Conservation (phyloP, 306 rosid species). For the Malus sieversii region DNA sequence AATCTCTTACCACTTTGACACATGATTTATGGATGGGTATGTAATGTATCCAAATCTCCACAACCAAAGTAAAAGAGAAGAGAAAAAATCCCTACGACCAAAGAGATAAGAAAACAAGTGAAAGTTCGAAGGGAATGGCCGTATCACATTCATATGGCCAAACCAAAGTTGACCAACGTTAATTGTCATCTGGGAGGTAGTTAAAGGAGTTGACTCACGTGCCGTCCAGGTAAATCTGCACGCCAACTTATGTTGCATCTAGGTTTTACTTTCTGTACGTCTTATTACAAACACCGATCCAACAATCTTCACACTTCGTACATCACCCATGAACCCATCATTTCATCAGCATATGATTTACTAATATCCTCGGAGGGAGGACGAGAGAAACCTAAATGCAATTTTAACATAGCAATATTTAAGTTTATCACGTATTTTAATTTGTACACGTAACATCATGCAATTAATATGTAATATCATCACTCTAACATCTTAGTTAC, state of each 20-base stretch:
- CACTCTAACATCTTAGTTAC: too few species aligned
- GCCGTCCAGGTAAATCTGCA: conserved; percentile 22
- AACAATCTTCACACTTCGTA: background rate
- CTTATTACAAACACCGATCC: background rate
- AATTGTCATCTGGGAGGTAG: background rate
- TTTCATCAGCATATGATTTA: too few species aligned
- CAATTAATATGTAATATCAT: too few species aligned
- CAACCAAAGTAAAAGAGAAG: background rate
- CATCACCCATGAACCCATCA: too few species aligned
- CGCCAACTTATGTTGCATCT: conserved; percentile 8
- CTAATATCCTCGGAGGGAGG: accelerated
- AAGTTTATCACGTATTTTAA: too few species aligned
- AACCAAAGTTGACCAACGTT: conserved; percentile 5
- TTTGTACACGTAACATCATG: accelerated
- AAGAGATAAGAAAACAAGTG: background rate
- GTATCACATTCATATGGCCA: background rate
- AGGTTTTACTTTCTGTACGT: background rate
- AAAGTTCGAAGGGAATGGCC: background rate
- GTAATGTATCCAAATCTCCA: background rate
- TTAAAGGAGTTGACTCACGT: conserved; percentile 2
- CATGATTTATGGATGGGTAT: background rate
- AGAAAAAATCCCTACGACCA: background rate
- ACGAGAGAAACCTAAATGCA: too few species aligned
- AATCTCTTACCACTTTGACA: background rate
- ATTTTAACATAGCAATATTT: background rate